Percentiles rank a stretch among this genome's conserved stretches.
phyloP scores from a whole-genome alignment of 371 early-diverging fungal species.

The Mortierella sp. region DNA sequence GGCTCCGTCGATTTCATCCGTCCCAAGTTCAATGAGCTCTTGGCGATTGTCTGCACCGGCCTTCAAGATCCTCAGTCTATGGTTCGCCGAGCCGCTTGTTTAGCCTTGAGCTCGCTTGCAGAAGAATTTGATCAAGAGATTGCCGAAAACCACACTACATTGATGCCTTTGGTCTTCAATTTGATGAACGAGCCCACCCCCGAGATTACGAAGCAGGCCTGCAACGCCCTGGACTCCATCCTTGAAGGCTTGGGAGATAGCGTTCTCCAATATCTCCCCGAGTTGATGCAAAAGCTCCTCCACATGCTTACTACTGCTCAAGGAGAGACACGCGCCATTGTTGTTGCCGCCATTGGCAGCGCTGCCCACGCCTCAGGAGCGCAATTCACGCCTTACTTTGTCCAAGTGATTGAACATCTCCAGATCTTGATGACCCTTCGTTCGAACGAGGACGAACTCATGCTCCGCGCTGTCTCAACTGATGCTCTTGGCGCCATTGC shows the following conservation, averaged over 20 bases:
- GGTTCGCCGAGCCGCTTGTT: conserved; percentile 90
- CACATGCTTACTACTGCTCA: conserved; percentile 72
- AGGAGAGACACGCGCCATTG: conserved; percentile 75
- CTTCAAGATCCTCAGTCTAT: conserved; percentile 81
- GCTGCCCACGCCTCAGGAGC: conserved; percentile 86
- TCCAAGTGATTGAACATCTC: conserved; percentile 74
- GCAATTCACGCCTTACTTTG: conserved; percentile 83
- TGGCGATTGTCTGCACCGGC: conserved; percentile 79
- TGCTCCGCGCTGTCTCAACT: conserved; percentile 88
- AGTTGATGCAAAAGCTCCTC: conserved; percentile 83
- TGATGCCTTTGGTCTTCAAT: conserved; percentile 85
- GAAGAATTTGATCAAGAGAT: conserved; percentile 86
- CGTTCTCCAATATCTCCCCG: conserved; percentile 80
- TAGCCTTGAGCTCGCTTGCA: conserved; percentile 85
- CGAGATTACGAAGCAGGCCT: conserved; percentile 81
- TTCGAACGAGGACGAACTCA: conserved; percentile 68
- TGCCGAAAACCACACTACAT: conserved; percentile 77
- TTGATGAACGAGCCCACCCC: conserved; percentile 80
- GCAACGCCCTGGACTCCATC: conserved; percentile 88
- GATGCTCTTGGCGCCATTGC: conserved; percentile 89
- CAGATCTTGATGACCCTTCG: conserved; percentile 76
- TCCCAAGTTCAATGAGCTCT: conserved; percentile 74
- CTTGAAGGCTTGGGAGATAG: conserved; percentile 83
- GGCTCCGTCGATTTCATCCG: conserved; percentile 88
- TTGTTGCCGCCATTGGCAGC: conserved; percentile 88